Conservation (phyloP, 805 yeast species). For the Isabelozyma heimii region DNA sequence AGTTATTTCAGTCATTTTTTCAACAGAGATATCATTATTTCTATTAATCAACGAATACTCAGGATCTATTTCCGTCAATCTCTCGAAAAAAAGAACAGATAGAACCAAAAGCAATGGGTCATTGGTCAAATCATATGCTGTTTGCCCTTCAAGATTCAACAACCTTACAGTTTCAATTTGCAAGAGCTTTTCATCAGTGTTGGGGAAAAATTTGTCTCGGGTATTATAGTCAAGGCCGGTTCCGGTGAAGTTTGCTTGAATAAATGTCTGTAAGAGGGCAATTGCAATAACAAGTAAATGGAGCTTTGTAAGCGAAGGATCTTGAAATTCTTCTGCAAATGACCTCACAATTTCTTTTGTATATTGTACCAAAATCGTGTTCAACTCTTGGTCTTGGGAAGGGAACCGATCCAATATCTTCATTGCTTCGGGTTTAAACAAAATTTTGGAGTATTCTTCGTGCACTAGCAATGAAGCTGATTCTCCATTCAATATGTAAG, state of each 20-base stretch:
- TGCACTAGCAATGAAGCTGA: conserved; percentile 19
- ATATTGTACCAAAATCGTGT: conserved; percentile 11
- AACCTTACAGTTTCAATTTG: conserved; percentile 34
- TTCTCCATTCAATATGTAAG: conserved; percentile 20
- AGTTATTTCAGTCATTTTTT: conserved; percentile 14
- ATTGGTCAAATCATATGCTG: conserved; percentile 54
- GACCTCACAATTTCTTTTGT: conserved; percentile 1
- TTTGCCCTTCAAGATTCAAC: conserved; percentile 63
- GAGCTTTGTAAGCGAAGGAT: conserved; percentile 7
- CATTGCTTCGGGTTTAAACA: conserved; percentile 12
- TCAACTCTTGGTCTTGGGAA: conserved; percentile 9
- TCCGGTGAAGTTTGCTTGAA: conserved; percentile 81
- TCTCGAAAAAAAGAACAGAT: conserved; percentile 30
- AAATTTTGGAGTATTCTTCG: conserved; percentile 13
- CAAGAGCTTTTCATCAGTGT: conserved; percentile 12
- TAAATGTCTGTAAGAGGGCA: conserved; percentile 61
- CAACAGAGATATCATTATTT: conserved; percentile 17
- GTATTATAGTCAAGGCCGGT: conserved; percentile 53
- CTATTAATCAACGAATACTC: conserved; percentile 41
- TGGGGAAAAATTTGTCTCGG: conserved; percentile 26
- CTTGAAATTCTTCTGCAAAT: conserved; percentile 4
- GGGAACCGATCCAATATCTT: conserved; percentile 20
- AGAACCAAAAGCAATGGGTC: conserved; percentile 35
- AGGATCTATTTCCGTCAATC: conserved; percentile 37
- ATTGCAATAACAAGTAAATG: conserved; percentile 48